phyloP scores from a whole-genome alignment of 2,329 filamentous ascomycete species.

The Aspergillus sp. region DNA sequence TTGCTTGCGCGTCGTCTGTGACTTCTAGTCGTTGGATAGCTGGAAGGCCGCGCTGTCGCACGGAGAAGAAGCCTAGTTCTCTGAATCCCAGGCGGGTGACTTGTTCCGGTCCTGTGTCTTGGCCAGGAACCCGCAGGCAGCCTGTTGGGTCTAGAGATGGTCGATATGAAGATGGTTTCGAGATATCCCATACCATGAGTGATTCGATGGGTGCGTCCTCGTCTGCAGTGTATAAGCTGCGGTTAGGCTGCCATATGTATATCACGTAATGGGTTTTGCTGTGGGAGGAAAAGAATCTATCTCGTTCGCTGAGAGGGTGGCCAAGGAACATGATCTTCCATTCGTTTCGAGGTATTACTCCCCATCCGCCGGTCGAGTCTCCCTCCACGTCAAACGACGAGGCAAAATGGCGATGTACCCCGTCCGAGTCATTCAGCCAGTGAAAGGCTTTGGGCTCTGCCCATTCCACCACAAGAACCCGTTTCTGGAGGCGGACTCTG shows the following conservation, averaged over 20 bases:
- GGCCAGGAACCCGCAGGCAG: slow-evolving; percentile 23
- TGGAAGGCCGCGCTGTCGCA: slow-evolving; percentile 49
- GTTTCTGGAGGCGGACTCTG: slow-evolving; percentile 47
- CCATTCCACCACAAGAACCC: slow-evolving; percentile 59
- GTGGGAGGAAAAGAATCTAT: slow-evolving; percentile 59
- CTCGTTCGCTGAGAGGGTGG: slow-evolving; percentile 47
- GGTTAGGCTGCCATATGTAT: slow-evolving; percentile 56
- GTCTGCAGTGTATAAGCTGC: slow-evolving; percentile 46
- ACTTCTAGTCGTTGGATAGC: slow-evolving; percentile 46
- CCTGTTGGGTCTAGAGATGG: slow-evolving; percentile 47
- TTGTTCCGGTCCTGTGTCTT: slow-evolving; percentile 36
- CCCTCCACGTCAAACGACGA: slow-evolving; percentile 49
- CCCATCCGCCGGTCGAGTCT: slow-evolving; percentile 28
- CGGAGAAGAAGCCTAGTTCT: slow-evolving; percentile 47
- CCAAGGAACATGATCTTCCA: slow-evolving; percentile 56
- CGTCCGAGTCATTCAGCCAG: slow-evolving; percentile 46
- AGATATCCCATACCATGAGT: slow-evolving; percentile 56
- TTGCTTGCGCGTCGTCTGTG: slow-evolving; percentile 39
- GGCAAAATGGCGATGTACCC: slow-evolving; percentile 53
- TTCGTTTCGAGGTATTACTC: slow-evolving; percentile 48
- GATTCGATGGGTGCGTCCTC: slow-evolving; percentile 54
- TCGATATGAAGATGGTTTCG: slow-evolving; percentile 41
- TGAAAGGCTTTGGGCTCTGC: slow-evolving; percentile 48
- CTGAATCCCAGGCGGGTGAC: slow-evolving; percentile 46
- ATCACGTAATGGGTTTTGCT: slow-evolving; percentile 54